Base-by-base conservation (phyloP, 2,329 filamentous ascomycete genomes). In the Diaporthe sp. region DNA sequence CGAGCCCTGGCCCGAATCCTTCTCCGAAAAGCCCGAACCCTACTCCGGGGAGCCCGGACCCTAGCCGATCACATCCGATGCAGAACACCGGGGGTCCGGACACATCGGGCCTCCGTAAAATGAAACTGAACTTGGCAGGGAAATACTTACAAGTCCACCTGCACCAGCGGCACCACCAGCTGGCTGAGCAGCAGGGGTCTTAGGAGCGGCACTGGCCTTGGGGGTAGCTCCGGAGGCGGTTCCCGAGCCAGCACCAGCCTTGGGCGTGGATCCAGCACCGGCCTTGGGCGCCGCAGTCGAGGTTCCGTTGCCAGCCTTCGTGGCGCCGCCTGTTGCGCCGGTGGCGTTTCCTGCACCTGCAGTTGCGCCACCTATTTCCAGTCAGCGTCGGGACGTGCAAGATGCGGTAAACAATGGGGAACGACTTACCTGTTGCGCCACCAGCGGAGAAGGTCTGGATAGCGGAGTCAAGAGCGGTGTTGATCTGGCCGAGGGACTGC, bases 401-500 rank as follows among this genome's bases (percentile, higher is more conserved):
- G 10, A 1, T 6, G 15, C 3, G 9, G 12, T 15, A 4, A 8
- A n/a, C 7, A 15, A 6, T 8, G 19, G 9, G 42, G 0, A 19
- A 19, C 12, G 5, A 53, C 5, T 53, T 28, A 53, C 62, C 62
- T 6, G 62, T 13, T 5, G 61, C 51, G 22, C 76, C 44, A 15
- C 77, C 44, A 9, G 31, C 31, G 7, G 62, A 68, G 72, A 75
- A 51, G 77, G 75, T 25, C 72, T 77, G 75, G 67, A 81, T 80
- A 6, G 78, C 80, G 3, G 72, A 44, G 12, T 80, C 76, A n/a
- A 81, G 74, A 31, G 75, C 76, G 2, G 70, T 70, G 75, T 76
- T 79, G 60, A 81, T 79, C 73, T 81, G 78, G n/a, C 77, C 77
- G 37, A 80, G 78, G 34, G 77, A 78, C 53, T 79, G 77, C 78